phyloP scores from a whole-genome alignment of 345 rosid genomes.

The Nasturtium officinale region DNA sequence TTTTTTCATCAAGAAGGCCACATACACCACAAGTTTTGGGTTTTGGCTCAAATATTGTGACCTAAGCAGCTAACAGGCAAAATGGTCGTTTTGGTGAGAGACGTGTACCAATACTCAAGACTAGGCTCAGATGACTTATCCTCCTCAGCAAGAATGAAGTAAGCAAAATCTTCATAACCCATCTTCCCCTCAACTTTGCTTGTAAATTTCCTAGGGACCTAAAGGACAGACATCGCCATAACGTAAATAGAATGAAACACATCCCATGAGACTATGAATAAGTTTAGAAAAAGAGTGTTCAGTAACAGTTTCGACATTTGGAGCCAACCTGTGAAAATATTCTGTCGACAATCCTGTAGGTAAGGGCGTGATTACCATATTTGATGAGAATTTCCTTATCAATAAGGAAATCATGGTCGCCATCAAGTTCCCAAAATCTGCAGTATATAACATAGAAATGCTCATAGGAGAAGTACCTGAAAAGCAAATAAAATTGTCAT shows the following conservation, averaged over 20 bases:
- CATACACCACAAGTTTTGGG: slow-evolving; percentile 50
- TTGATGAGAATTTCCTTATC: slow-evolving; percentile 79
- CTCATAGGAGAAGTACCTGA: slow-evolving; percentile 93
- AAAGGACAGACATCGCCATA: slow-evolving; percentile 15
- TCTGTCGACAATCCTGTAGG: slow-evolving; percentile 83
- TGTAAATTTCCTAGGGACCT: slow-evolving; percentile 81
- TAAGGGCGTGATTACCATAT: slow-evolving; percentile 84
- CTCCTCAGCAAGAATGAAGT: slow-evolving; percentile 89
- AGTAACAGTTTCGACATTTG: slow-evolving; percentile 34
- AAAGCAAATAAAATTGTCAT: slow-evolving; percentile 9
- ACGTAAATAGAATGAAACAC: neutral
- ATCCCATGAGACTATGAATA: neutral
- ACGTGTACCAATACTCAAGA: slow-evolving; percentile 81
- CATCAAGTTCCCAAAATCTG: slow-evolving; percentile 85
- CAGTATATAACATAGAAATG: slow-evolving; percentile 87
- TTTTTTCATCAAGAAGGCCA: neutral
- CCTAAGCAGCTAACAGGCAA: neutral
- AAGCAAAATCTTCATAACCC: slow-evolving; percentile 95
- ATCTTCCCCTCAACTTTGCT: slow-evolving; percentile 77
- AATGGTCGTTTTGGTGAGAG: slow-evolving; percentile 8
- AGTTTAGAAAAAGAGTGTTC: slow-evolving; percentile 23
- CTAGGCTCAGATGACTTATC: slow-evolving; percentile 88
- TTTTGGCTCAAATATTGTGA: slow-evolving; percentile 32
- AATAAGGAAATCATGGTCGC: slow-evolving; percentile 80
- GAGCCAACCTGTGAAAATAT: slow-evolving; percentile 82